These are phyloP conservation scores for Starmerella scarabaei DNA, from an alignment of 805 yeast species.

Conservation along the genomic window DNA sequence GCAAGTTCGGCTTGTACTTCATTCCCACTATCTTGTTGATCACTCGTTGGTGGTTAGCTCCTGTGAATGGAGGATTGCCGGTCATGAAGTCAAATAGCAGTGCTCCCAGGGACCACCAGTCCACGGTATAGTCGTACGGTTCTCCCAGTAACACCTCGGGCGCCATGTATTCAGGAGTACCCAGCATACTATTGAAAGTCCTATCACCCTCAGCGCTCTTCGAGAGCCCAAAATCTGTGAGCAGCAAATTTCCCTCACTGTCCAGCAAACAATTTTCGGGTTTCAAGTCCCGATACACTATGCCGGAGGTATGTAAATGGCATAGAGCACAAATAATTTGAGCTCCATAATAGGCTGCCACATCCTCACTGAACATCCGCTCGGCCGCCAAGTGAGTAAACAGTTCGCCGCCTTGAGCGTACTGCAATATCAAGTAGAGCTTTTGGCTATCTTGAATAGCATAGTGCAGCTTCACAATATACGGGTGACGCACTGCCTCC, in stretches of 20 bases:
- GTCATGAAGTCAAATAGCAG: slow-evolving; percentile 66
- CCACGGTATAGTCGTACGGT: slow-evolving; percentile 66
- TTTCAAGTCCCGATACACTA: slow-evolving; percentile 75
- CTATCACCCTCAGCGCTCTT: slow-evolving; percentile 31
- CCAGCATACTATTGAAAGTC: slow-evolving; percentile 47
- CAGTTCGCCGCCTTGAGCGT: slow-evolving; percentile 80
- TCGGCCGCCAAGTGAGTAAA: slow-evolving; percentile 46
- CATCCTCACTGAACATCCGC: slow-evolving; percentile 42
- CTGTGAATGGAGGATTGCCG: slow-evolving; percentile 83
- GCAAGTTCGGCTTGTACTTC: slow-evolving; percentile 42
- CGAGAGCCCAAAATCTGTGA: slow-evolving; percentile 74
- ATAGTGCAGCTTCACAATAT: slow-evolving; percentile 66
- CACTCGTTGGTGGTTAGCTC: slow-evolving; percentile 61
- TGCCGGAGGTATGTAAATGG: slow-evolving; percentile 67
- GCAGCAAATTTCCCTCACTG: slow-evolving; percentile 60
- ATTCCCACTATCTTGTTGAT: slow-evolving; percentile 57
- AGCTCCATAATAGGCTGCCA: slow-evolving; percentile 65
- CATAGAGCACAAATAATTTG: slow-evolving; percentile 65
- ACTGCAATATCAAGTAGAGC: slow-evolving; percentile 63
- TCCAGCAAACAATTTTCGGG: slow-evolving; percentile 82
- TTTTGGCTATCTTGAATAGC: slow-evolving; percentile 73
- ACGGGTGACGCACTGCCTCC: slow-evolving; percentile 60
- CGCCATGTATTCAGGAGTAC: slow-evolving; percentile 79
- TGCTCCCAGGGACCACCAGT: slow-evolving; percentile 89
- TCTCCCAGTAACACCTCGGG: slow-evolving; percentile 76